Conservation (phyloP, 768 basidiomycete species). For the Boletus sp. region DNA sequence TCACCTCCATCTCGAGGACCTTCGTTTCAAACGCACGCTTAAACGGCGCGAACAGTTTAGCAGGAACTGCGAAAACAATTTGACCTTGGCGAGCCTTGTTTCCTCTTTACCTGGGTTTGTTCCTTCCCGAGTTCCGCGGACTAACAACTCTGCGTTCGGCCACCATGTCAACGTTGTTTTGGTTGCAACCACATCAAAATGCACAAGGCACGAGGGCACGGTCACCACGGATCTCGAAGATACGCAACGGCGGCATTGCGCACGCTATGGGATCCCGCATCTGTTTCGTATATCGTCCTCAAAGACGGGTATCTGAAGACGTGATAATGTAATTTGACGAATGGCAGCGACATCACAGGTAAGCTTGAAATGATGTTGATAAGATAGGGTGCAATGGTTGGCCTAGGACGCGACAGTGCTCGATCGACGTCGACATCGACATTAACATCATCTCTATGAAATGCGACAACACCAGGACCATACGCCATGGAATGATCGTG, state of each 20-base stretch:
- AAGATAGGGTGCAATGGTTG: constrained; percentile 37
- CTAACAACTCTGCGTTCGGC: constrained; percentile 42
- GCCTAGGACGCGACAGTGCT: constrained; percentile 10
- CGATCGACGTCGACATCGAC: constrained; percentile 18
- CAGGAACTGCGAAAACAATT: constrained; percentile 43
- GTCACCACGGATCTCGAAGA: constrained; percentile 41
- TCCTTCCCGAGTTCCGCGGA: constrained; percentile 31
- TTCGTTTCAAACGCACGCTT: constrained; percentile 39
- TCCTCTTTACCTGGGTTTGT: constrained; percentile 15
- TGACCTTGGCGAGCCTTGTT: constrained; percentile 32
- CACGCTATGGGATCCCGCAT: constrained; percentile 51
- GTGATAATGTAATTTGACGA: constrained; percentile 36
- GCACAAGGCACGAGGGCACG: constrained; percentile 40
- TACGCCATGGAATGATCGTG: constrained; percentile 49
- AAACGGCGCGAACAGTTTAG: constrained; percentile 35
- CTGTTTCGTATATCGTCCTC: constrained; percentile 36
- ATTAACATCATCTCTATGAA: constrained; percentile 36
- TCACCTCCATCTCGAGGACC: constrained; percentile 37
- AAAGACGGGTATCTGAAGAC: constrained; percentile 33
- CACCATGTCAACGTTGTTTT: constrained; percentile 40
- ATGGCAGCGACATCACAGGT: constrained; percentile 42
- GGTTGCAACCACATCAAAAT: constrained; percentile 43
- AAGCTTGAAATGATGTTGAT: constrained; percentile 41
- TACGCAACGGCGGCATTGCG: constrained; percentile 36
- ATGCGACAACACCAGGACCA: constrained; percentile 40